These are phyloP conservation scores for Hordeum pubiflorum DNA, from an alignment of 202 grass and related monocot genomes.

Conservation along the genomic window DNA sequence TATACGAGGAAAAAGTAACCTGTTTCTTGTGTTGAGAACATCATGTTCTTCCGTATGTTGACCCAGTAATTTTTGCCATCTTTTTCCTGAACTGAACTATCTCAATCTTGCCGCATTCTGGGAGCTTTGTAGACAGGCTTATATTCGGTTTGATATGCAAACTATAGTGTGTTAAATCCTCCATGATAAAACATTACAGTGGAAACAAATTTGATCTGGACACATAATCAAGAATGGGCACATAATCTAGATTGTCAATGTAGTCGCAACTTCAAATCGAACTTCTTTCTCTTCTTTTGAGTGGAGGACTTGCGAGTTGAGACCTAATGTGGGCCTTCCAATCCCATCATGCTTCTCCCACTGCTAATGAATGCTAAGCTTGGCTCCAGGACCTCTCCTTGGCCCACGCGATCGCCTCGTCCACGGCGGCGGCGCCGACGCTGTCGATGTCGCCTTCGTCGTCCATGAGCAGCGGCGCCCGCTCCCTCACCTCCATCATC, in stretches of 20 bases:
- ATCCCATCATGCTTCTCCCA: not conserved
- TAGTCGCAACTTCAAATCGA: not conserved
- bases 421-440: constrained; percentile 52
- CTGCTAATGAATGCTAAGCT: not conserved
- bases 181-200: not conserved
- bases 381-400: constrained; percentile 78
- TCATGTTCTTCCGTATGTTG: not conserved
- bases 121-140: not conserved
- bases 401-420: constrained; percentile 96
- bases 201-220: not conserved
- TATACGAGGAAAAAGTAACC: not conserved
- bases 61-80: not conserved
- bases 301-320: not conserved
- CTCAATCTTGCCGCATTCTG: not conserved
- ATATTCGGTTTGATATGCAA: not conserved
- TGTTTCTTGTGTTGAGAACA: not conserved
- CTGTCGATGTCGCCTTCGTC: constrained; percentile 47
- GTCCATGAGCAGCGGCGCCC: constrained; percentile 33
- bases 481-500: constrained; percentile 35
- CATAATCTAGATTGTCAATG: constrained; percentile 1
- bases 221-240: not conserved
- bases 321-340: not conserved
- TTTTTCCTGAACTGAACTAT: not conserved
- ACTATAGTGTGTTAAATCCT: not conserved
- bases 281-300: not conserved